Base-by-base conservation (phyloP, 208 protist genomes). In the Acanthamoeba sp. region DNA sequence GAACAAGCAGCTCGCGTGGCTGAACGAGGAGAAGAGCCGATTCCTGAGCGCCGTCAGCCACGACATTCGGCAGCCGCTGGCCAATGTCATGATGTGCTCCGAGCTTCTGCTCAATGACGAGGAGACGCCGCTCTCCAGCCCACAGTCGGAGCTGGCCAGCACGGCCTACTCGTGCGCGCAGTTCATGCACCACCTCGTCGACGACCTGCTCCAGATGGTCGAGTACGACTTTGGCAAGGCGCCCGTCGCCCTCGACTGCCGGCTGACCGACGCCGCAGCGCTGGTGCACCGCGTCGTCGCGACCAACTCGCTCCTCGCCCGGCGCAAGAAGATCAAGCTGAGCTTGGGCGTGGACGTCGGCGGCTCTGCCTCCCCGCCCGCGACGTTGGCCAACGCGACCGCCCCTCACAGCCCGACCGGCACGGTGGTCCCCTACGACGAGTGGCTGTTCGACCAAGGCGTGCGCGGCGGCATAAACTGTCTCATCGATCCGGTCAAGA, bases 131-230 rank as follows among this genome's bases (percentile, higher is more conserved):
- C 40, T 80, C 4, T 32, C 36, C 22, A 36, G 48, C 12, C 16
- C 71, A 5, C 71, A 80, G 20, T 32, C 36, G 5, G 36, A 80
- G 71, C 18, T 80, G 71, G 36, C 71, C 36, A 80, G n/a, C 71
- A 48, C 71, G 36, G 0, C 40, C 10, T 80, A 29, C 71, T n/a
- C 36, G 36, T 80, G 71, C 71, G 71, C 71, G 10, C 71, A 80
- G 71, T 80, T 80, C 71, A 80, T 80, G 71, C 71, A 80, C 71
- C 42, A 80, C 71, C 71, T 80, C 22, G 71, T 80, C 5, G 71
- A 80, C 40, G 71, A 80, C 36, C 71, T 80, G 71, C 71, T 80
- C 36, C 71, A 80, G 71, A 80, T 80, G 71, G 36, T 42, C 71
- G 34, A 80, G 71, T 80, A 16, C 71, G 71, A 80, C 71, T 80